These are phyloP conservation scores for Schizonepeta tenuifolia DNA, from an alignment of 257 asterid genomes.

Conservation along the genomic window DNA sequence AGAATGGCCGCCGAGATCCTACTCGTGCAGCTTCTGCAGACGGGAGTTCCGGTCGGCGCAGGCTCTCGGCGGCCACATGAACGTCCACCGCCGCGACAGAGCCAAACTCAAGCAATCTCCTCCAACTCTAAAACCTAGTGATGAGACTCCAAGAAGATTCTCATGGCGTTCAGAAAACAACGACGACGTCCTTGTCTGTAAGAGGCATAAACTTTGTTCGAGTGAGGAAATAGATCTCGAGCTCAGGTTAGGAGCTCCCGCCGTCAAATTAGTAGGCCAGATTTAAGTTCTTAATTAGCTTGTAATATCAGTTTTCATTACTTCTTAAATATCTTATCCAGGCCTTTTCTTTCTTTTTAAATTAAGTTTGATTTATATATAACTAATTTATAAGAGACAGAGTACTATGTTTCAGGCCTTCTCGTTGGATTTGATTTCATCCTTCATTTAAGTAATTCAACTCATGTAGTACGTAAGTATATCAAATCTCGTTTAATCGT, in stretches of 20 bases:
- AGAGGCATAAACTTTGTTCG: slow-evolving; percentile 40
- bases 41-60: slow-evolving; percentile 71
- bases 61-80: slow-evolving; percentile 85
- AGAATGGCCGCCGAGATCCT: slow-evolving; percentile 73
- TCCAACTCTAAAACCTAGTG: neutral
- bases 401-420: neutral
- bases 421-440: neutral
- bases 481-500: too few relatives aligned
- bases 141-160: neutral
- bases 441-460: neutral
- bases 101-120: slow-evolving; percentile 61
- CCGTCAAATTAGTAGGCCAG: slow-evolving; percentile 36
- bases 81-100: slow-evolving; percentile 72
- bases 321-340: neutral
- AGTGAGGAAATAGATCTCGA: slow-evolving; percentile 71
- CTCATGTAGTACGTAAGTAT: neutral
- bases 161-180: neutral
- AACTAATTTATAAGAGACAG: neutral
- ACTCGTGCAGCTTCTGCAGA: slow-evolving; percentile 61
- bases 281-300: neutral
- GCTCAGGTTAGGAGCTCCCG: slow-evolving; percentile 70
- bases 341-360: neutral
- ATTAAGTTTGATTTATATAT: neutral
- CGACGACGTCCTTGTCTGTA: slow-evolving; percentile 15
- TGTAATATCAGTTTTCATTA: neutral